phyloP scores from a whole-genome alignment of 331 rosid genomes.

The Acacia concinna region DNA sequence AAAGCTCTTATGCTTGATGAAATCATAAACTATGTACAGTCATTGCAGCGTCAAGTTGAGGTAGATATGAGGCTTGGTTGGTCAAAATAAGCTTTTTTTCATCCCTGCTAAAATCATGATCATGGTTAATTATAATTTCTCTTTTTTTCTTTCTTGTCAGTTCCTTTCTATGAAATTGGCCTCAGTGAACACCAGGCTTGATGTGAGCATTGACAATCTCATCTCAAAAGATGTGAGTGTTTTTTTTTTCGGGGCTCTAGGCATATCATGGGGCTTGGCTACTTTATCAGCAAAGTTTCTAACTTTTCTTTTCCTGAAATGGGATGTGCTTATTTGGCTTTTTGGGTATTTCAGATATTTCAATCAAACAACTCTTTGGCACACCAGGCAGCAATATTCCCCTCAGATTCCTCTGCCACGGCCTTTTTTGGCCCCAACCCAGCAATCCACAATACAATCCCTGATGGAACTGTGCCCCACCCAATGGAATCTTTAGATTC shows the following conservation, averaged over 20 bases:
- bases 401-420: conserved; percentile 74
- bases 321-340: conserved; percentile 15
- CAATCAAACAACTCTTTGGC: conserved; percentile 63
- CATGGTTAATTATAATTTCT: conserved; percentile 18
- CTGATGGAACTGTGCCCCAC: conserved; percentile 48
- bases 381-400: conserved; percentile 54
- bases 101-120: background rate
- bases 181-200: conserved; percentile 87
- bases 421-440: conserved; percentile 67
- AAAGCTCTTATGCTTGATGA: conserved; percentile 98
- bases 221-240: conserved; percentile 78
- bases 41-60: conserved; percentile 97
- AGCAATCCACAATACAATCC: conserved; percentile 46
- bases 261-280: conserved; percentile 22
- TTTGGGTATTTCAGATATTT: conserved; percentile 52
- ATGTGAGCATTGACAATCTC: conserved; percentile 62
- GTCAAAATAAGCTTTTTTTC: background rate
- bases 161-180: conserved; percentile 97
- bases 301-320: conserved; percentile 19
- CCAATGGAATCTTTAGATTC: conserved; percentile 65
- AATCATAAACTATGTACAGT: conserved; percentile 95
- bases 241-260: conserved; percentile 28
- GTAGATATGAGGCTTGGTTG: conserved; percentile 35
- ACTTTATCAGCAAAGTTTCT: conserved; percentile 19
- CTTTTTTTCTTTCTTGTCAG: conserved; percentile 43